A percentile compares a stretch with the other conserved stretches of the same genome.
Evolutionary conservation across 768 basidiomycete genomes (phyloP).

Genomic region (Erythrobasidium yunnanense): DNA sequence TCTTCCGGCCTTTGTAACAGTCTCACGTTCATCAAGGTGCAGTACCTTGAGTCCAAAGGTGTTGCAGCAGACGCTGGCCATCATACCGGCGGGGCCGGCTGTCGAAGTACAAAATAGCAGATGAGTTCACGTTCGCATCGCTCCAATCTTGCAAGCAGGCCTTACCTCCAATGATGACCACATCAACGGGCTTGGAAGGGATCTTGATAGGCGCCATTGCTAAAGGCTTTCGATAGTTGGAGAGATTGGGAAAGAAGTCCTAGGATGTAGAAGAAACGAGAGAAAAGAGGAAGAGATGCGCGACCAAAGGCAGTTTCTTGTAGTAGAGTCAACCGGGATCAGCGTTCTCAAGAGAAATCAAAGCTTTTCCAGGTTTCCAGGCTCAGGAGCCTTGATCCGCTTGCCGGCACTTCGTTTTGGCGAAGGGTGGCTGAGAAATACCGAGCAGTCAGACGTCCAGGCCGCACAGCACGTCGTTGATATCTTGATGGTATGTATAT

Average conservation of each 20-base stretch:
- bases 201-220: constrained; percentile 24
- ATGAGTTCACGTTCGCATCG: neutral
- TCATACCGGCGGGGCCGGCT: constrained; percentile 34
- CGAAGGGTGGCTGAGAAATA: too few relatives aligned
- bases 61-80: constrained; percentile 34
- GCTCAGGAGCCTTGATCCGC: neutral
- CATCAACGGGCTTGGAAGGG: constrained; percentile 28
- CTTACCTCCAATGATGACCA: constrained; percentile 26
- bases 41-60: constrained; percentile 36
- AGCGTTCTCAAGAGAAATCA: neutral
- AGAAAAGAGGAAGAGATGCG: neutral
- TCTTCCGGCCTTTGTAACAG: constrained; percentile 24
- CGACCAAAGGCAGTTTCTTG: neutral
- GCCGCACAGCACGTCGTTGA: too few relatives aligned
- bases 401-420: neutral
- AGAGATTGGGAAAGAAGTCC: neutral
- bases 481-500: too few relatives aligned
- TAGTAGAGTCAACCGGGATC: too few relatives aligned
- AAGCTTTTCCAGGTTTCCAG: neutral
- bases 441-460: too few relatives aligned
- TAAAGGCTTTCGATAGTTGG: neutral
- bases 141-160: neutral
- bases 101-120: neutral
- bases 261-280: neutral
- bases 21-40: constrained; percentile 30